Percentiles rank a stretch among this genome's conserved stretches.
Conservation (phyloP, 495 filamentous ascomycete species). For the Friedmanniomyces simplex region DNA sequence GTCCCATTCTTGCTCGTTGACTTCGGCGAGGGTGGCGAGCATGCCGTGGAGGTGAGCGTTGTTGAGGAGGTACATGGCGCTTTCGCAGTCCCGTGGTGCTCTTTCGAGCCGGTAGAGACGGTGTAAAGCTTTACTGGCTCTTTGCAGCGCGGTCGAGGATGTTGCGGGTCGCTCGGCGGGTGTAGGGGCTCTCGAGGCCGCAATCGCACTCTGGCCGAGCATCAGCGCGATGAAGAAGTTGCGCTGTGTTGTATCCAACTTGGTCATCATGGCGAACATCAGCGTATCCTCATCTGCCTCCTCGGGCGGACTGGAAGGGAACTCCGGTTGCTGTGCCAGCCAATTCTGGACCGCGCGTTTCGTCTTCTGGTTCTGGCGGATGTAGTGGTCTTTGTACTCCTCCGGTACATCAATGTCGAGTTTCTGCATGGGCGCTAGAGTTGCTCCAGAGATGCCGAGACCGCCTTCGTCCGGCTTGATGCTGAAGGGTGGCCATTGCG, state of each 20-base stretch:
- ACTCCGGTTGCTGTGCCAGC: constrained; percentile 66
- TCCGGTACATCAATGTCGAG: constrained; percentile 87
- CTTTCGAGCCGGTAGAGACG: constrained; percentile 66
- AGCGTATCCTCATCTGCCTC: constrained; percentile 90
- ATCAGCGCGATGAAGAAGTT: constrained; percentile 69
- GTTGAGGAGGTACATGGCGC: constrained; percentile 79
- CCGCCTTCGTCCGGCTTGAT: constrained; percentile 44
- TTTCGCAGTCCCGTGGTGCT: constrained; percentile 70
- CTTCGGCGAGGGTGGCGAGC: constrained; percentile 74
- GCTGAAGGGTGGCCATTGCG: constrained; percentile 77
- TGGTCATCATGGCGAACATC: constrained; percentile 84
- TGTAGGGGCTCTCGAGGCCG: constrained; percentile 45
- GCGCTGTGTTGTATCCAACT: constrained; percentile 62
- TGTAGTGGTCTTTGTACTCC: constrained; percentile 78
- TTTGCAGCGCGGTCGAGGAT: constrained; percentile 57
- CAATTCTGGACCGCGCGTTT: constrained; percentile 74
- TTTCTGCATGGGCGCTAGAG: constrained; percentile 59
- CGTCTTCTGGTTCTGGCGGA: constrained; percentile 78
- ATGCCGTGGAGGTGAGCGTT: constrained; percentile 74
- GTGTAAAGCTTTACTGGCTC: constrained; percentile 65
- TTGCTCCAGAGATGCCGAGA: constrained; percentile 41
- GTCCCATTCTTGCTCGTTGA: constrained; percentile 87
- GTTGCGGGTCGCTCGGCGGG: constrained; percentile 42
- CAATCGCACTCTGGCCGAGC: constrained; percentile 50
- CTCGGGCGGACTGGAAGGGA: constrained; percentile 59